Conservation (phyloP, 257 asterid species). For the Solanum chiquidenum region DNA sequence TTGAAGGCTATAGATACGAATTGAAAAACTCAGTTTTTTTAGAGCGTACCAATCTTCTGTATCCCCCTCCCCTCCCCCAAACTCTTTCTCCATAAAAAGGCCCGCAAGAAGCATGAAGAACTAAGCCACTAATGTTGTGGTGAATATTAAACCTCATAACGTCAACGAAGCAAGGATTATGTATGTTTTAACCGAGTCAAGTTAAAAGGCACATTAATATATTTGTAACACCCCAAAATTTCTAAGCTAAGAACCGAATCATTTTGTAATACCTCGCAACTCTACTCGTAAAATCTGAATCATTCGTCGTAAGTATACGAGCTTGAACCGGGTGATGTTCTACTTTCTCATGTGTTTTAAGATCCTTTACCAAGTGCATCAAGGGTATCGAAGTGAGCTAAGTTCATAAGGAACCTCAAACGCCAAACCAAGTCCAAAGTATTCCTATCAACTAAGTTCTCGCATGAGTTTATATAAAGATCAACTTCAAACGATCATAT, state of each 20-base stretch:
- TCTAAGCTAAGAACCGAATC: not conserved
- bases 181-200: not conserved
- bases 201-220: not conserved
- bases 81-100: not conserved
- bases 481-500: not conserved
- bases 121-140: not conserved
- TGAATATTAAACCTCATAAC: not conserved
- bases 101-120: not conserved
- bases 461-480: not conserved
- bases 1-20: not conserved
- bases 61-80: not conserved
- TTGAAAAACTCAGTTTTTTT: not conserved
- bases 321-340: too few species aligned
- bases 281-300: not conserved
- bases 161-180: not conserved
- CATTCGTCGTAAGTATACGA: too few species aligned
- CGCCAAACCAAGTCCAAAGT: not conserved
- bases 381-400: not conserved
- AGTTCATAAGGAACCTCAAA: not conserved
- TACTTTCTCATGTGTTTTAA: not conserved
- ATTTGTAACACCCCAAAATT: not conserved
- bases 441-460: not conserved
- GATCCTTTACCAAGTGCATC: not conserved
- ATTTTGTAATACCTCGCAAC: not conserved
- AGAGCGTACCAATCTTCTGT: not conserved